Percentiles rank a stretch among this genome's conserved stretches.
Conservation (phyloP, 176 grass and related monocot genomes). For the Eragrostis nindensis region DNA sequence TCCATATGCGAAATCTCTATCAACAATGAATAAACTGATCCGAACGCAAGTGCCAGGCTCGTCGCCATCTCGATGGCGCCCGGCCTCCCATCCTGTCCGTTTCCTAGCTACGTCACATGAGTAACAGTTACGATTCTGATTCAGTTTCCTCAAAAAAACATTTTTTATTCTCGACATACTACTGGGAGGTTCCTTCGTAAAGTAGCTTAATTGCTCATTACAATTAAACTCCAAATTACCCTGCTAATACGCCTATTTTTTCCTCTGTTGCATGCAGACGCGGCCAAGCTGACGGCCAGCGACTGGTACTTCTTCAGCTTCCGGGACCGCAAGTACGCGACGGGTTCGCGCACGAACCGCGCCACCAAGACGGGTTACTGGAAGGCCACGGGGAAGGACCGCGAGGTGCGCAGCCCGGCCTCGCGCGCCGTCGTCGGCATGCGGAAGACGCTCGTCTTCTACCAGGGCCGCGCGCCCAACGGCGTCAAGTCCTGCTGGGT, state of each 20-base stretch:
- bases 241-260: neutral
- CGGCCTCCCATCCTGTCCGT: conserved; percentile 44
- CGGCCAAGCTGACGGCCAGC: conserved; percentile 70
- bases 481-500: conserved; percentile 79
- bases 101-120: conserved; percentile 54
- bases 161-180: neutral
- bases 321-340: conserved; percentile 88
- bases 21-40: conserved; percentile 35
- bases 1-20: conserved; percentile 31
- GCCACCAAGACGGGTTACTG: conserved; percentile 85
- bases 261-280: conserved; percentile 47
- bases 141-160: conserved; percentile 27
- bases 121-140: conserved; percentile 41
- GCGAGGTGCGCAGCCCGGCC: conserved; percentile 46
- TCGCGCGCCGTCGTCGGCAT: conserved; percentile 64
- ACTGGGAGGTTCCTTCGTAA: neutral
- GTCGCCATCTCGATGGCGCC: conserved; percentile 44
- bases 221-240: too few relatives aligned
- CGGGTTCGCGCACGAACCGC: conserved; percentile 78
- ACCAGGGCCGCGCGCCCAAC: conserved; percentile 77
- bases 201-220: too few relatives aligned
- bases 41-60: conserved; percentile 29
- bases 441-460: conserved; percentile 96
- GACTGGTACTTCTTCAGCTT: conserved; percentile 99
- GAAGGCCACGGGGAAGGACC: conserved; percentile 93